phyloP scores from a whole-genome alignment of 2,329 filamentous ascomycete genomes.

The Cladophialophora psammophila region DNA sequence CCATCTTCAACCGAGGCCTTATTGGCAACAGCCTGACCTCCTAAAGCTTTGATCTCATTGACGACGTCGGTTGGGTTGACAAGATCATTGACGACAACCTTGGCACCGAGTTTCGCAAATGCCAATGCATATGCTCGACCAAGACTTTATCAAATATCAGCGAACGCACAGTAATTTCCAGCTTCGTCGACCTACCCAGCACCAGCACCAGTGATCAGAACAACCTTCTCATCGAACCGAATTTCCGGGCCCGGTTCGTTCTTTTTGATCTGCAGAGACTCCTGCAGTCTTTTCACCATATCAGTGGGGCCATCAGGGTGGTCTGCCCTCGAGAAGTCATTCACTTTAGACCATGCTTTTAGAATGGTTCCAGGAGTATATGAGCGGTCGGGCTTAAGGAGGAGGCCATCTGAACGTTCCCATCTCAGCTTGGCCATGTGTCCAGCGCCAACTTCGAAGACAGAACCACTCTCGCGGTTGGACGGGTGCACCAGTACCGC shows the following conservation, averaged over 20 bases:
- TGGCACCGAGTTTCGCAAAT: constrained; percentile 82
- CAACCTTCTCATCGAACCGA: constrained; percentile 84
- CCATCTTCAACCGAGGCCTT: constrained; percentile 95
- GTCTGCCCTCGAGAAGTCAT: constrained; percentile 82
- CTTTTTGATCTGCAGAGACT: constrained; percentile 77
- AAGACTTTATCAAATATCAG: constrained; percentile 63
- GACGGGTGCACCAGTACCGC: constrained; percentile 85
- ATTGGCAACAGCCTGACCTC: constrained; percentile 88
- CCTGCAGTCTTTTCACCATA: constrained; percentile 83
- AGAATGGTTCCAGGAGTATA: constrained; percentile 88
- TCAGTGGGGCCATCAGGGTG: constrained; percentile 86
- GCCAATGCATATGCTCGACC: constrained; percentile 89
- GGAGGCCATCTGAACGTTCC: constrained; percentile 88
- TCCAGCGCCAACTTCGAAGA: constrained; percentile 93
- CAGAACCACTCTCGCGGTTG: constrained; percentile 83
- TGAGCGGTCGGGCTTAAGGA: constrained; percentile 85
- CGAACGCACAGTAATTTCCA: constrained; percentile 24
- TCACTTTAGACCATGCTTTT: constrained; percentile 86
- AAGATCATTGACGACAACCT: constrained; percentile 95
- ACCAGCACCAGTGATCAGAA: constrained; percentile 85
- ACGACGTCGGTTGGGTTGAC: constrained; percentile 89
- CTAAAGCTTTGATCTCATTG: constrained; percentile 86
- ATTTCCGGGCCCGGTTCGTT: constrained; percentile 76
- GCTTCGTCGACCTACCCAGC: constrained; percentile 64
- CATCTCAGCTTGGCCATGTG: constrained; percentile 92